These are phyloP conservation scores for Clarireedia monteithiana DNA, from an alignment of 2,329 filamentous ascomycete species.

Conservation along the genomic window DNA sequence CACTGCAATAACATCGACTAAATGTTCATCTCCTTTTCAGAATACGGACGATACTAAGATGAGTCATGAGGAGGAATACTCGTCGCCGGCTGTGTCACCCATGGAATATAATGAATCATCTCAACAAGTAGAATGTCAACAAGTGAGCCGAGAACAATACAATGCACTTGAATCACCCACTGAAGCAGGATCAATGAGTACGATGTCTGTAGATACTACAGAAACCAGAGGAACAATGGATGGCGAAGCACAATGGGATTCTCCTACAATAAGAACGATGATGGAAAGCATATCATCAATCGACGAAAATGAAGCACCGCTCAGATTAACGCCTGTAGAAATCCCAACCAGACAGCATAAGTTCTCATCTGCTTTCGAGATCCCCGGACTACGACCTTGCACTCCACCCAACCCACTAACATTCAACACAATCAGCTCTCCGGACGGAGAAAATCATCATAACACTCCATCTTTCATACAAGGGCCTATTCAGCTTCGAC, in stretches of 20 bases:
- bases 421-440: not conserved
- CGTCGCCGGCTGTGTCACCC: not conserved
- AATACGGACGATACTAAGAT: too few relatives aligned
- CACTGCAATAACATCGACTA: too few relatives aligned
- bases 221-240: not conserved
- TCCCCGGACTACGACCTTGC: not conserved
- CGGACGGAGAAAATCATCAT: not conserved
- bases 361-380: not conserved
- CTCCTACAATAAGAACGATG: not conserved
- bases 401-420: not conserved
- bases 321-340: not conserved
- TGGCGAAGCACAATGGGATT: not conserved
- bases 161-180: not conserved
- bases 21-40: too few relatives aligned
- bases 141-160: not conserved
- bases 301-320: not conserved
- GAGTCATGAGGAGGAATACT: too few relatives aligned
- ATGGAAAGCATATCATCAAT: not conserved
- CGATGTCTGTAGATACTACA: not conserved
- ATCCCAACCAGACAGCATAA: not conserved
- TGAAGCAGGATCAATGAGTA: constrained; percentile 1
- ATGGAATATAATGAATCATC: not conserved
- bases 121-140: not conserved
- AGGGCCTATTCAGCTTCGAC: not conserved
- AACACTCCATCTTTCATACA: constrained; percentile 6